Evolutionary conservation across 2,329 filamentous ascomycete species (phyloP).

Genomic region (Aspergillus pseudotamarii): DNA sequence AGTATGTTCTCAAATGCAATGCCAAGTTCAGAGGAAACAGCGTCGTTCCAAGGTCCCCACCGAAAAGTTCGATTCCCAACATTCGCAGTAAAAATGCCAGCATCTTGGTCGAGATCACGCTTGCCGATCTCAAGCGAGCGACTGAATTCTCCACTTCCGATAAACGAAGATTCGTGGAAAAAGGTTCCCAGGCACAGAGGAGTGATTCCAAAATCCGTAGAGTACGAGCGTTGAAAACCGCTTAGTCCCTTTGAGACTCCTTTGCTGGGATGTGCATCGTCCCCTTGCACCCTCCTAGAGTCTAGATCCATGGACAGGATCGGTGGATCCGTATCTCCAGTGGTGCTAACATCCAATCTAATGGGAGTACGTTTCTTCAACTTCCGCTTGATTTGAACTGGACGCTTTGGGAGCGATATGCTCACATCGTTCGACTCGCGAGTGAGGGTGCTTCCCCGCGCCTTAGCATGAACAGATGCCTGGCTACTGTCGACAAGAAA

Average conservation of each 20-base stretch:
- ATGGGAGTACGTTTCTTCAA: slow-evolving; percentile 44
- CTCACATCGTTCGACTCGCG: slow-evolving; percentile 2
- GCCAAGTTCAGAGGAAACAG: slow-evolving; percentile 52
- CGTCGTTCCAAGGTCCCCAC: slow-evolving; percentile 61
- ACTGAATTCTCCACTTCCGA: slow-evolving; percentile 59
- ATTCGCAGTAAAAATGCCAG: slow-evolving; percentile 43
- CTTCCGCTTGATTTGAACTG: slow-evolving; percentile 18
- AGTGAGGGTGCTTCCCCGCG: neutral
- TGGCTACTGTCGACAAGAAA: slow-evolving; percentile 33
- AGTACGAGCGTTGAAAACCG: slow-evolving; percentile 53
- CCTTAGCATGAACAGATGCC: slow-evolving; percentile 6
- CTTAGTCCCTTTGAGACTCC: slow-evolving; percentile 47
- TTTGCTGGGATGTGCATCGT: slow-evolving; percentile 2
- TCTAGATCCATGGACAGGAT: slow-evolving; percentile 22
- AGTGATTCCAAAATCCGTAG: slow-evolving; percentile 56
- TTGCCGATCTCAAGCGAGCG: slow-evolving; percentile 45
- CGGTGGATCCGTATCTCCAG: slow-evolving; percentile 50
- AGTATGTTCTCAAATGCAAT: slow-evolving; percentile 38
- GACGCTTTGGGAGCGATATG: slow-evolving; percentile 14
- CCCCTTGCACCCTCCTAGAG: slow-evolving; percentile 3
- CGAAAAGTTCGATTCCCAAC: slow-evolving; percentile 37
- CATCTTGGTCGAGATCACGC: slow-evolving; percentile 48
- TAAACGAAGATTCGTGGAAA: slow-evolving; percentile 59
- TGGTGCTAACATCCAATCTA: slow-evolving; percentile 50
- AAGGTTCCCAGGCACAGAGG: slow-evolving; percentile 56